Evolutionary conservation across 306 rosid species (phyloP).

Genomic region (Prinsepia uniflora): DNA sequence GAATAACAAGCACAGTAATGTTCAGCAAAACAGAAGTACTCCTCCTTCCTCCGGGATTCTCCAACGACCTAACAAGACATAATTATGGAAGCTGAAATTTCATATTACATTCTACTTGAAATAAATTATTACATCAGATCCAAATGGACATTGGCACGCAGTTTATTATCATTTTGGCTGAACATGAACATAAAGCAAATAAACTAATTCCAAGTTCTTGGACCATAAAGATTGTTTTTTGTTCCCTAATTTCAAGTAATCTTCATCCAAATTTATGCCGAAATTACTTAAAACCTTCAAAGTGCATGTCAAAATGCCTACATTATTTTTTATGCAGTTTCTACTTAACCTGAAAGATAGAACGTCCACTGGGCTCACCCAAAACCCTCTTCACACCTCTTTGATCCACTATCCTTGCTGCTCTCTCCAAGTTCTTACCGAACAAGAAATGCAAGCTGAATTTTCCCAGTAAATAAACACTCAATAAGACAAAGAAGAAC

Average conservation of each 20-base stretch:
- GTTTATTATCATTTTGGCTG: neutral
- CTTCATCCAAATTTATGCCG: neutral
- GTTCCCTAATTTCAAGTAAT: neutral
- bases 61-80: constrained; percentile 55
- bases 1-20: constrained; percentile 77
- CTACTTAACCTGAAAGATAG: constrained; percentile 86
- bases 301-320: neutral
- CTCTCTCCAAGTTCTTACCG: constrained; percentile 89
- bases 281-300: neutral
- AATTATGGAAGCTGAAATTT: neutral
- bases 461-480: constrained; percentile 3
- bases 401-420: constrained; percentile 82
- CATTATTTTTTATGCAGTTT: too few species aligned
- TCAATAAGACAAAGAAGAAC: neutral
- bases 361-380: constrained; percentile 68
- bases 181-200: neutral
- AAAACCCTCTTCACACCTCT: constrained; percentile 70
- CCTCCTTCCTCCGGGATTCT: constrained; percentile 82
- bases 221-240: neutral
- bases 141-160: neutral
- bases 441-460: constrained; percentile 79
- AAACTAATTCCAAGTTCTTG: neutral
- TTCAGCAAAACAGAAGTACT: constrained; percentile 70
- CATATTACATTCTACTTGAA: neutral
- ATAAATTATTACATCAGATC: neutral